Evolutionary conservation across 2,329 filamentous ascomycete species (phyloP).

Genomic region (Talaromyces amestolkiae): DNA sequence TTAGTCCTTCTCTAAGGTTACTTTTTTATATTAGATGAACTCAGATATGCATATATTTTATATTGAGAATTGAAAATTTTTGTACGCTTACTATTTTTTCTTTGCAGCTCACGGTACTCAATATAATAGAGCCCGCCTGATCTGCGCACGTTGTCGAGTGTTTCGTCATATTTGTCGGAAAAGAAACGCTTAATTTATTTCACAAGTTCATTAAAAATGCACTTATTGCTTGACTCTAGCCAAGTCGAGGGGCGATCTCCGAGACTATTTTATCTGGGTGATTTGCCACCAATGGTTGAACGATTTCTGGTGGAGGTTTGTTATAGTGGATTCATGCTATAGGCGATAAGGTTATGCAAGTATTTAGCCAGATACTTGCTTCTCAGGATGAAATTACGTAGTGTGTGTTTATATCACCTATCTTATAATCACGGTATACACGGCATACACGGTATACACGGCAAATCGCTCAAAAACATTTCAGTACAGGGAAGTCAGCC

Average conservation of each 20-base stretch:
- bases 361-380: not conserved
- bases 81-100: not conserved
- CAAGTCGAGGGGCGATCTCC: not conserved
- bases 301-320: not conserved
- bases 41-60: not conserved
- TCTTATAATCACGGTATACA: not conserved
- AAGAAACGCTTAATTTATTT: not conserved
- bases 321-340: conserved; percentile 1
- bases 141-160: not conserved
- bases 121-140: not conserved
- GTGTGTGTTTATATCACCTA: not conserved
- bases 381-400: not conserved
- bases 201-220: not conserved
- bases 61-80: not conserved
- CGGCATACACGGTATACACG: too few species aligned
- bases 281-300: not conserved
- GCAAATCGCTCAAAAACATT: not conserved
- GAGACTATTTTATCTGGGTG: not conserved
- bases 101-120: not conserved
- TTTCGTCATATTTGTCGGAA: not conserved
- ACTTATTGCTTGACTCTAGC: not conserved
- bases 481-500: not conserved
- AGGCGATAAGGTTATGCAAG: conserved; percentile 1
- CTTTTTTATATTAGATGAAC: not conserved
- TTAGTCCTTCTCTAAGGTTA: not conserved